Conservation (phyloP, 2,329 filamentous ascomycete species). For the Lachnellula subtilissima region DNA sequence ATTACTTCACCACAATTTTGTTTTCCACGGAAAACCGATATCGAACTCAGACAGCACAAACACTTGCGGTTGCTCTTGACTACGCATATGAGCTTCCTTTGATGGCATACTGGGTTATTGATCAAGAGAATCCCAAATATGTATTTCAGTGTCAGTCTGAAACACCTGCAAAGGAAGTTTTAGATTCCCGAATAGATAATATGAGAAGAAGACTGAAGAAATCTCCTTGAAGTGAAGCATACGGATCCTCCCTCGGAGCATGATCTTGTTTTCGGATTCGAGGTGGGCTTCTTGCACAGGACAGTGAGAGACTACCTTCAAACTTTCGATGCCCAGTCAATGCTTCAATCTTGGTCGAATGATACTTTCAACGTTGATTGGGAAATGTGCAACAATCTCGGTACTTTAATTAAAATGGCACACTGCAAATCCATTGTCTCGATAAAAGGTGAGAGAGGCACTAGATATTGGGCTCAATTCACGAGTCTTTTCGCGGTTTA, state of each 20-base stretch:
- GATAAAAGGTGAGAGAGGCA: too few relatives aligned
- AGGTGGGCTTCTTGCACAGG: constrained; percentile 2
- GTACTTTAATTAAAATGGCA: too few relatives aligned
- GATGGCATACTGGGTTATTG: background rate
- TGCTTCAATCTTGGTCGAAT: background rate
- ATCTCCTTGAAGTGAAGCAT: background rate
- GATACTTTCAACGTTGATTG: background rate
- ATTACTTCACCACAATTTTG: constrained; percentile 18
- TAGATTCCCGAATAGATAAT: constrained; percentile 5
- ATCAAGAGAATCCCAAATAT: background rate
- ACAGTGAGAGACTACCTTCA: constrained; percentile 2
- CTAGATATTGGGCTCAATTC: too few relatives aligned
- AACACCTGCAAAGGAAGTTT: background rate
- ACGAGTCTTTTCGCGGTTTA: too few relatives aligned
- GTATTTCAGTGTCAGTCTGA: background rate
- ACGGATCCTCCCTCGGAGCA: fast-evolving
- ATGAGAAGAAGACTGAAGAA: constrained; percentile 1
- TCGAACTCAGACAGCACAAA: background rate
- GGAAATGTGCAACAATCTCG: too few relatives aligned
- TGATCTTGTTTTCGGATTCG: background rate
- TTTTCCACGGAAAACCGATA: background rate
- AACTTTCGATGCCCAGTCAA: background rate
- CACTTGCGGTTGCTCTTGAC: background rate
- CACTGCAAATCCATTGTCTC: too few relatives aligned
- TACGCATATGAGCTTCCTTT: background rate